Conservation (phyloP, 139 green algal species). For the Asterochloris erici region DNA sequence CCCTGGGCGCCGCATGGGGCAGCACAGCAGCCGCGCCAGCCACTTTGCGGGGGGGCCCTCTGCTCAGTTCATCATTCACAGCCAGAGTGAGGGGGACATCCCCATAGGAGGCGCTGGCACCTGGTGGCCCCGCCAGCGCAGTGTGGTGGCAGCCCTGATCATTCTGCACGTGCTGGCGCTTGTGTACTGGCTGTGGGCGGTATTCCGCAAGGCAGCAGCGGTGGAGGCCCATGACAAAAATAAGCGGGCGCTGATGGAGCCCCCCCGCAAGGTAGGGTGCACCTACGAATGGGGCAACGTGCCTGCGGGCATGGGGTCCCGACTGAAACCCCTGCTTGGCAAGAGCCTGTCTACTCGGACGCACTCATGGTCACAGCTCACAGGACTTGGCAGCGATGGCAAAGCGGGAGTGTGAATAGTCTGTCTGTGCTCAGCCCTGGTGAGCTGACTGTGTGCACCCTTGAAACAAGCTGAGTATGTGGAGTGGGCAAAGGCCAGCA, state of each 20-base stretch:
- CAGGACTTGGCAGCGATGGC: not conserved
- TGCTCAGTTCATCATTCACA: no score
- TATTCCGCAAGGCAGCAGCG: not conserved
- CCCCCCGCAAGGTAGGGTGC: slow-evolving; percentile 9
- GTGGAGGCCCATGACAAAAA: slow-evolving; percentile 1
- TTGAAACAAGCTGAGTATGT: no score
- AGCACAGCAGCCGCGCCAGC: no score
- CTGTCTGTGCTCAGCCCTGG: not conserved
- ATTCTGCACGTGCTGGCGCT: slow-evolving; percentile 18
- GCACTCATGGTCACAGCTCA: slow-evolving; percentile 12
- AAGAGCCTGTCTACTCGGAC: slow-evolving; percentile 8
- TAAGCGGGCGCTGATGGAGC: slow-evolving; percentile 7
- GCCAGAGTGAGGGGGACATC: no score
- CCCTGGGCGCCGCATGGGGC: no score
- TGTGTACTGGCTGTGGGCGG: slow-evolving; percentile 12
- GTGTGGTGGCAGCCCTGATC: slow-evolving; percentile 9
- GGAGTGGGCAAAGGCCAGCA: no score
- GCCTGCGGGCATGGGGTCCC: not conserved
- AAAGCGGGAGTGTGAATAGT: slow-evolving; percentile 6
- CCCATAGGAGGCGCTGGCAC: not conserved
- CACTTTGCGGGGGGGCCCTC: no score
- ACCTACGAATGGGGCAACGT: slow-evolving; percentile 16
- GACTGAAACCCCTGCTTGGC: not conserved
- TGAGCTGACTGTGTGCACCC: no score
- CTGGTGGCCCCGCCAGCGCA: slow-evolving; percentile 14